A percentile compares a stretch with the other conserved stretches of the same genome.
phyloP scores from a whole-genome alignment of 2,329 filamentous ascomycete species.

The Epichloe brachyelytri region DNA sequence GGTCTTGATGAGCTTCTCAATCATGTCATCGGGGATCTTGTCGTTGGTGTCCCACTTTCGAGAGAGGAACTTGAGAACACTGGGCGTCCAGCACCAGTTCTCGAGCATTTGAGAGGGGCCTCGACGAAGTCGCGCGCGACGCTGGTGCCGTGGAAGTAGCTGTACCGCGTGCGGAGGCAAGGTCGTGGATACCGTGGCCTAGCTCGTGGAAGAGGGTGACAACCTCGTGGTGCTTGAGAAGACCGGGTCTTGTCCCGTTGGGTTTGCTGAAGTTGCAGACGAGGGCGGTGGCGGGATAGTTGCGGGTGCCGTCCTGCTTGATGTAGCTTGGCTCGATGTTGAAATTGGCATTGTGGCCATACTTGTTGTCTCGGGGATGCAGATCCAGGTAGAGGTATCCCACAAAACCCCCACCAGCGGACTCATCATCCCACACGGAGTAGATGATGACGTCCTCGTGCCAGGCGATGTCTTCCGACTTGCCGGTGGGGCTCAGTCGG shows the following conservation, averaged over 20 bases:
- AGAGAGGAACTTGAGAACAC: constrained; percentile 52
- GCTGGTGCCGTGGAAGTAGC: constrained; percentile 54
- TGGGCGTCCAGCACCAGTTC: constrained; percentile 63
- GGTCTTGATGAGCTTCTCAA: constrained; percentile 60
- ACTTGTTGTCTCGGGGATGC: constrained; percentile 69
- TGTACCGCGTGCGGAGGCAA: constrained; percentile 50
- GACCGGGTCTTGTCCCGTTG: constrained; percentile 59
- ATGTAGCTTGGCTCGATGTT: constrained; percentile 63
- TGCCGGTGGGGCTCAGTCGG: constrained; percentile 51
- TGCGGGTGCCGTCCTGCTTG: constrained; percentile 52
- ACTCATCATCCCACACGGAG: constrained; percentile 68
- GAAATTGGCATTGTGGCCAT: constrained; percentile 77
- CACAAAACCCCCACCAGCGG: constrained; percentile 58
- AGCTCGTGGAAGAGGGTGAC: constrained; percentile 73
- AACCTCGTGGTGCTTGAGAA: constrained; percentile 74
- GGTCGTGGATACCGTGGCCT: constrained; percentile 58
- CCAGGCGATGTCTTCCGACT: constrained; percentile 63
- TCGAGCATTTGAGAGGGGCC: constrained; percentile 60
- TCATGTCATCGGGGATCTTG: constrained; percentile 60
- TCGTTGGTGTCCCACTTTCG: constrained; percentile 60
- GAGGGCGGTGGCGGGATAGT: constrained; percentile 65
- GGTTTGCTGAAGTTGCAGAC: constrained; percentile 83
- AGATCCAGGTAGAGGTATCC: constrained; percentile 77
- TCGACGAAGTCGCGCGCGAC: constrained; percentile 59
- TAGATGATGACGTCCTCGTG: constrained; percentile 75